Evolutionary conservation across 116 monocot species (phyloP).

Genomic region (Dioscorea cayenensis): DNA sequence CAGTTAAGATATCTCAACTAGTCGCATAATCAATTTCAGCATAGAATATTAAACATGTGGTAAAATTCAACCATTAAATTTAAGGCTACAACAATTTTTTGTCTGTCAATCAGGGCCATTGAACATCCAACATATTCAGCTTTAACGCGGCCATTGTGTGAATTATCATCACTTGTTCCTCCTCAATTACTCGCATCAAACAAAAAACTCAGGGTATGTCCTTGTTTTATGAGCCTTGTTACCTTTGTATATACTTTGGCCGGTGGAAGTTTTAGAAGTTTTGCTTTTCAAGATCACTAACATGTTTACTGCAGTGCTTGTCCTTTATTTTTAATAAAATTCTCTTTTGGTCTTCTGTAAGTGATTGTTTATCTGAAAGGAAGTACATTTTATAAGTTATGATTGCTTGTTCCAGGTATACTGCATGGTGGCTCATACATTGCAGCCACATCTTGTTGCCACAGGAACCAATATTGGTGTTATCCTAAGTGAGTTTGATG

Average conservation of each 20-base stretch:
- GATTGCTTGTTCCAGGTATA: constrained; percentile 57
- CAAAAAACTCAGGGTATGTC: constrained; percentile 97
- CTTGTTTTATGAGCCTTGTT: neutral
- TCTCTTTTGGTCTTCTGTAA: neutral
- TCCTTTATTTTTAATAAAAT: neutral
- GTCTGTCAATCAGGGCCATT: constrained; percentile 76
- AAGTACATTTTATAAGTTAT: neutral
- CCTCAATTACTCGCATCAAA: constrained; percentile 84
- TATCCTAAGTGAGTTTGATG: constrained; percentile 96
- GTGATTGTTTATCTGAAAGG: no score
- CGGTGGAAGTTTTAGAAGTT: no score
- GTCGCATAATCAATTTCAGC: neutral
- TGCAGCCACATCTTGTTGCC: constrained; percentile 99
- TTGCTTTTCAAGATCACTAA: no score
- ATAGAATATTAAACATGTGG: neutral
- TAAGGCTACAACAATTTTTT: constrained; percentile 3
- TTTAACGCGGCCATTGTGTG: constrained; percentile 94
- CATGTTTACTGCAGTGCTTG: no score
- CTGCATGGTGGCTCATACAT: constrained; percentile 99
- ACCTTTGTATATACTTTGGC: no score
- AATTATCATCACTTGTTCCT: constrained; percentile 97
- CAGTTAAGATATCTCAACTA: neutral
- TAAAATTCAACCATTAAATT: neutral
- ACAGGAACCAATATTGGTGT: constrained; percentile 98
- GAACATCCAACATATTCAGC: constrained; percentile 99